phyloP scores from a whole-genome alignment of 2,329 filamentous ascomycete species.

The Cercospora citrullina region DNA sequence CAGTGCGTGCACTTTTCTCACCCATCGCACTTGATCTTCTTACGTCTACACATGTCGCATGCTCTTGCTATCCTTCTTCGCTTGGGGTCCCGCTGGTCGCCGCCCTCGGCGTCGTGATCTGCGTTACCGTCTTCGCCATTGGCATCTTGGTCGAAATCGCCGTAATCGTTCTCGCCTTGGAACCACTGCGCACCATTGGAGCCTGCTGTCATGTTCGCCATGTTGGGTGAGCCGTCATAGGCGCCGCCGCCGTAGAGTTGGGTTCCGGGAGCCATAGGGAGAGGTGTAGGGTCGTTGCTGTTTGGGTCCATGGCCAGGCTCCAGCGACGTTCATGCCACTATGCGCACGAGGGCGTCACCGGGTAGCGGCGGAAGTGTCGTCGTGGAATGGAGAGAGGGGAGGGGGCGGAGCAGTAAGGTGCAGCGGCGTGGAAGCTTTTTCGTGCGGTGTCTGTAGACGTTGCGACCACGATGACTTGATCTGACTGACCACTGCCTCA shows the following conservation, averaged over 20 bases:
- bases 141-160: slow-evolving; percentile 27
- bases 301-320: neutral
- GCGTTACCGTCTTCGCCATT: slow-evolving; percentile 32
- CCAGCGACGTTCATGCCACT: neutral
- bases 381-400: neutral
- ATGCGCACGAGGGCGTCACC: neutral
- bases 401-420: neutral
- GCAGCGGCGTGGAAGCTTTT: neutral
- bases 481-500: neutral
- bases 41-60: slow-evolving; percentile 94
- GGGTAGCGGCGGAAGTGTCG: neutral
- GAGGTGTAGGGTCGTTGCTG: neutral
- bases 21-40: slow-evolving; percentile 63
- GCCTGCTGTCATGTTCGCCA: slow-evolving; percentile 2
- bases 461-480: neutral
- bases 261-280: neutral
- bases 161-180: slow-evolving; percentile 25
- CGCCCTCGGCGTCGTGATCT: slow-evolving; percentile 32
- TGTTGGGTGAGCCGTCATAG: slow-evolving; percentile 18
- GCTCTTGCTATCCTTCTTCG: slow-evolving; percentile 84
- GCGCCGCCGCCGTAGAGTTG: slow-evolving; percentile 13
- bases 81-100: slow-evolving; percentile 66
- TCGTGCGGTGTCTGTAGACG: neutral
- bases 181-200: slow-evolving; percentile 26
- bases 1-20: no score